A percentile compares a stretch with the other conserved stretches of the same genome.
Conservation (phyloP, 106 monocot genomes). For the Dendrobium officinale region DNA sequence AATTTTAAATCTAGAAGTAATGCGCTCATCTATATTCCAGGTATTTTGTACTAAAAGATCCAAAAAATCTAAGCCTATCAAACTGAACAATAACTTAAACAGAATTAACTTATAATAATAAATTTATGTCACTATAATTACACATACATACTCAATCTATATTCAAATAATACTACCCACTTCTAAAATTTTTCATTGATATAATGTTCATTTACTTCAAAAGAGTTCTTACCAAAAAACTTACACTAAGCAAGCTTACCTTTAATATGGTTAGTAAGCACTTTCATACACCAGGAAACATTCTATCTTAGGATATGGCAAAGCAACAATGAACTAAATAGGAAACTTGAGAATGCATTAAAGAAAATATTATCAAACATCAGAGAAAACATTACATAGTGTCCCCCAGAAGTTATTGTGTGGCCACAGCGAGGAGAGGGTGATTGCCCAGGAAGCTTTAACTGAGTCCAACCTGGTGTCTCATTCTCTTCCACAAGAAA, state of each 20-base stretch:
- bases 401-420: slow-evolving; percentile 90
- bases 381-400: slow-evolving; percentile 54
- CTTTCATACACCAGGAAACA: not conserved
- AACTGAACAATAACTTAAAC: not conserved
- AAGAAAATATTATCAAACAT: not conserved
- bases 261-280: not conserved
- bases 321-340: not conserved
- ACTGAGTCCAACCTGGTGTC: slow-evolving; percentile 92
- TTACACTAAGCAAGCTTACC: not conserved
- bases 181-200: too few species aligned
- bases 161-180: too few species aligned
- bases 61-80: not conserved
- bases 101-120: not conserved
- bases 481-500: slow-evolving; percentile 77
- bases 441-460: slow-evolving; percentile 92
- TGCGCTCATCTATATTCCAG: too few species aligned
- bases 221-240: not conserved
- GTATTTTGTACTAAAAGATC: too few species aligned
- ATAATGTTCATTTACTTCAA: too few species aligned
- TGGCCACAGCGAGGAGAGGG: slow-evolving; percentile 92
- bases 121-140: not conserved
- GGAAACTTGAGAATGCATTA: not conserved
- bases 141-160: too few species aligned
- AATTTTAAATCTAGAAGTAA: too few species aligned
- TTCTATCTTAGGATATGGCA: not conserved